Percentiles rank a stretch among this genome's conserved stretches.
Evolutionary conservation across 176 grass and related monocot species (phyloP).

Genomic region (Paspalum vaginatum): DNA sequence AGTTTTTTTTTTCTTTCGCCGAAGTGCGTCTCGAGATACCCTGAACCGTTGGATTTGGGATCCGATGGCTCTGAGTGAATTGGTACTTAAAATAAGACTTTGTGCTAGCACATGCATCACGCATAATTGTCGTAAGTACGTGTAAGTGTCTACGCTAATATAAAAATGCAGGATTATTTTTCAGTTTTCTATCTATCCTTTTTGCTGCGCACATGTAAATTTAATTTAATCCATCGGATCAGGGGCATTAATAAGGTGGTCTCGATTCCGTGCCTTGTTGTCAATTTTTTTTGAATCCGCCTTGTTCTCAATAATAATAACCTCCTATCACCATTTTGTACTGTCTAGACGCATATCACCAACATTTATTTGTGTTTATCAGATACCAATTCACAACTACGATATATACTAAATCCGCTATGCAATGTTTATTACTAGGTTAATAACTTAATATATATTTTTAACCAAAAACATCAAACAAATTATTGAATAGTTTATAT

Average conservation of each 20-base stretch:
- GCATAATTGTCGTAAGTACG: background rate
- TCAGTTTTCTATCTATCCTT: background rate
- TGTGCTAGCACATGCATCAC: background rate
- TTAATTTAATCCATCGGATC: background rate
- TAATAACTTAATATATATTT: too few species aligned
- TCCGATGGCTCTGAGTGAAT: background rate
- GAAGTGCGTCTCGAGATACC: background rate
- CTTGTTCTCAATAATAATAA: background rate
- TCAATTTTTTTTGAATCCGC: too few species aligned
- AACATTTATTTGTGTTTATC: too few species aligned
- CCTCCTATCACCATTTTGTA: too few species aligned
- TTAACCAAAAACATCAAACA: too few species aligned
- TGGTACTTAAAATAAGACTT: background rate
- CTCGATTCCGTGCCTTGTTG: too few species aligned
- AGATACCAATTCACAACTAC: too few species aligned
- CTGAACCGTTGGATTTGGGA: constrained; percentile 3
- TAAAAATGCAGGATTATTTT: background rate
- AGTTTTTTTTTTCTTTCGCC: background rate
- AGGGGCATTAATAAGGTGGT: background rate
- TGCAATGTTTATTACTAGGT: too few species aligned
- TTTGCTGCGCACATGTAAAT: background rate
- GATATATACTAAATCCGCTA: too few species aligned
- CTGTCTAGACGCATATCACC: too few species aligned
- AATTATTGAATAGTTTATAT: too few species aligned
- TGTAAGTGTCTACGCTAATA: background rate